phyloP scores from a whole-genome alignment of 441 rosid species.

The Gossypium schwendimanii region DNA sequence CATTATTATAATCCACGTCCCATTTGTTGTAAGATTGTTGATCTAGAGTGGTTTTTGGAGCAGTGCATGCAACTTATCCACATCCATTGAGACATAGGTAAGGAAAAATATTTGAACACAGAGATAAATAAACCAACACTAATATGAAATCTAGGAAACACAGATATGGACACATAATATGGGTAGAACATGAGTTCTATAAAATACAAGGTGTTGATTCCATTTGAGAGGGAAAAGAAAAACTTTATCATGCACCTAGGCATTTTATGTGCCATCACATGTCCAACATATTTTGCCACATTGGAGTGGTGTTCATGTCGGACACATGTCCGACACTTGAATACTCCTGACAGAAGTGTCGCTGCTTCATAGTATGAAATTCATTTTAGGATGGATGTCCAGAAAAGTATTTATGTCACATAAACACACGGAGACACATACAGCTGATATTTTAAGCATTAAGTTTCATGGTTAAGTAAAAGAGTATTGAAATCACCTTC shows the following conservation, averaged over 20 bases:
- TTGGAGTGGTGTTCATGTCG: neutral
- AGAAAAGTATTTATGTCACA: neutral
- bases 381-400: neutral
- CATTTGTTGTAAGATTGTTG: neutral
- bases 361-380: neutral
- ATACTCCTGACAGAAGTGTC: neutral
- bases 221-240: neutral
- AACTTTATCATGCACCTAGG: neutral
- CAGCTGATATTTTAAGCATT: neutral
- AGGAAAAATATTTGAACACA: neutral
- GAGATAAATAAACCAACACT: neutral
- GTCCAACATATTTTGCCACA: neutral
- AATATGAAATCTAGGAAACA: neutral
- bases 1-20: neutral
- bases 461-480: constrained; percentile 4
- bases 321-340: neutral
- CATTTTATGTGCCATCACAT: too few relatives aligned
- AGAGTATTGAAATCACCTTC: constrained; percentile 43
- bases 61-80: neutral
- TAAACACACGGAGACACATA: neutral
- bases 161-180: neutral
- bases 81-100: neutral
- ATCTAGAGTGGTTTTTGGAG: neutral
- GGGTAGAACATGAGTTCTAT: neutral
- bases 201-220: neutral